phyloP scores from a whole-genome alignment of 106 monocot species.

The Posidonia australis region DNA sequence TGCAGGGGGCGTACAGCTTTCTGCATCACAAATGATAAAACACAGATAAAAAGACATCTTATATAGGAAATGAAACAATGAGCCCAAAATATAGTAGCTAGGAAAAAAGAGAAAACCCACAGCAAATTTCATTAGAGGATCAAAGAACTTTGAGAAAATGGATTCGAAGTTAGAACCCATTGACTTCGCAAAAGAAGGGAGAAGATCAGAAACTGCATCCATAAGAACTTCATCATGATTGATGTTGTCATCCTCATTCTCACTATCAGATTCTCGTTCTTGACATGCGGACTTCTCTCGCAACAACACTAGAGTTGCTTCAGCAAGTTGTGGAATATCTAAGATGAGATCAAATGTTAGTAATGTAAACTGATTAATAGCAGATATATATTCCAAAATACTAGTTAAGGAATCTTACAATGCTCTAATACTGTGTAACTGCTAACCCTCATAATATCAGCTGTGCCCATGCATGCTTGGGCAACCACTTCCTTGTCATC shows the following conservation, averaged over 20 bases:
- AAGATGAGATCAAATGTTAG: background rate
- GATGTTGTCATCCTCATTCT: constrained; percentile 67
- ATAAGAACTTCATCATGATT: constrained; percentile 93
- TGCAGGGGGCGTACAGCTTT: constrained; percentile 70
- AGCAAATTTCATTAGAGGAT: constrained; percentile 89
- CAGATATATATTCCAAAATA: background rate
- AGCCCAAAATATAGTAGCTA: background rate
- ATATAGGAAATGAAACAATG: background rate
- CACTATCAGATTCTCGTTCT: constrained; percentile 64
- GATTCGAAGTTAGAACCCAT: constrained; percentile 89
- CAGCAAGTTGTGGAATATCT: constrained; percentile 73
- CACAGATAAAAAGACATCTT: background rate
- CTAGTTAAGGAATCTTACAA: constrained; percentile 43
- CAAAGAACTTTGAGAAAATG: constrained; percentile 72
- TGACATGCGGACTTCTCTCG: constrained; percentile 77
- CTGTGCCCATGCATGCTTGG: constrained; percentile 64
- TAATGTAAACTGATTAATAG: background rate
- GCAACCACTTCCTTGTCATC: constrained; percentile 98
- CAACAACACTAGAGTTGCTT: constrained; percentile 68
- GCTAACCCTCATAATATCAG: constrained; percentile 68
- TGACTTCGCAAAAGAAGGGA: constrained; percentile 84
- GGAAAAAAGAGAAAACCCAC: constrained; percentile 22
- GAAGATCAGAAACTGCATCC: constrained; percentile 98
- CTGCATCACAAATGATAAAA: constrained; percentile 23
- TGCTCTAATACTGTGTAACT: constrained; percentile 42